A percentile compares a stretch with the other conserved stretches of the same genome.
Conservation (phyloP, 768 basidiomycete species). For the Gymnopilus junonius region DNA sequence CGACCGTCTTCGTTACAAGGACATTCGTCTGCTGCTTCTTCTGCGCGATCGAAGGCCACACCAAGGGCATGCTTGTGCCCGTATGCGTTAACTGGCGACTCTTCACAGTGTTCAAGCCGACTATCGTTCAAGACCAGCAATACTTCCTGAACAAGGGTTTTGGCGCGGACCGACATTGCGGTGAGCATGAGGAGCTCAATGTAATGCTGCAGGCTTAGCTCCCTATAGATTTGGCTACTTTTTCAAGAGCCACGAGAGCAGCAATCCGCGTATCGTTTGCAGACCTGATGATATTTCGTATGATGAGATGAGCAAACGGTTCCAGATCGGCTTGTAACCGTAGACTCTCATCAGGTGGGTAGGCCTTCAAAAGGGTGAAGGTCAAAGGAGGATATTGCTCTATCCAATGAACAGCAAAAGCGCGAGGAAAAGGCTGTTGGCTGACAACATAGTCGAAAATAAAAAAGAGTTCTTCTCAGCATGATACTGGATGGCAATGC, state of each 20-base stretch:
- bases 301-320: constrained; percentile 35
- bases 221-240: constrained; percentile 49
- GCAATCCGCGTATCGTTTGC: constrained; percentile 60
- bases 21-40: constrained; percentile 70
- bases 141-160: constrained; percentile 59
- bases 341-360: constrained; percentile 44
- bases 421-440: constrained; percentile 30
- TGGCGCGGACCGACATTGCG: constrained; percentile 54
- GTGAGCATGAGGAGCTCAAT: constrained; percentile 56
- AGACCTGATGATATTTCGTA: constrained; percentile 54
- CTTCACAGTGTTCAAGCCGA: constrained; percentile 23
- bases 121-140: constrained; percentile 59
- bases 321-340: constrained; percentile 35
- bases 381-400: constrained; percentile 55
- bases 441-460: constrained; percentile 47
- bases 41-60: constrained; percentile 64
- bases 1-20: constrained; percentile 67
- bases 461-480: constrained; percentile 59
- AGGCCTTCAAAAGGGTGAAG: constrained; percentile 53
- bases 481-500: constrained; percentile 50
- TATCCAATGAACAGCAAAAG: constrained; percentile 45
- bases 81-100: constrained; percentile 39
- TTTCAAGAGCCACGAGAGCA: constrained; percentile 62
- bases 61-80: constrained; percentile 59
- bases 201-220: constrained; percentile 46